phyloP scores from a whole-genome alignment of 495 filamentous ascomycete genomes.

The Neurospora tetraspora region DNA sequence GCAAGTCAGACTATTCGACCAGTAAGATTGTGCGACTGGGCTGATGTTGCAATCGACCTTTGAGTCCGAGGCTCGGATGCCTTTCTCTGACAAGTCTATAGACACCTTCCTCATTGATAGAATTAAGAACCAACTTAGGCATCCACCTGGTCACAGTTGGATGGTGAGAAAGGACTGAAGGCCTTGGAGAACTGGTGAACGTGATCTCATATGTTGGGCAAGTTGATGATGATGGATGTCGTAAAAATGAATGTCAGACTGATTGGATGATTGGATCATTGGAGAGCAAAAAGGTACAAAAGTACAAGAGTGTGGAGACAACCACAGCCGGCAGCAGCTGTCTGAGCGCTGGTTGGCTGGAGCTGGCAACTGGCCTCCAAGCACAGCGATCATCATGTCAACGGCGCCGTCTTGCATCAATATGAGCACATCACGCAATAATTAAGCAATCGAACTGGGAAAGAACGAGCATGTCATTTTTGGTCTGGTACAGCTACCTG shows the following conservation, averaged over 20 bases:
- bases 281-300: neutral
- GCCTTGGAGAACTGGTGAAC: too few relatives aligned
- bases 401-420: too few relatives aligned
- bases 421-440: too few relatives aligned
- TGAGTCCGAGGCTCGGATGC: neutral
- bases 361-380: neutral
- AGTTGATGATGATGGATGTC: too few relatives aligned
- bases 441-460: neutral
- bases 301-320: neutral
- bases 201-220: too few relatives aligned
- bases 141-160: neutral
- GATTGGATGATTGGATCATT: too few relatives aligned
- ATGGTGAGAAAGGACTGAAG: neutral
- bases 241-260: too few relatives aligned
- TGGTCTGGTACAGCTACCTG: neutral
- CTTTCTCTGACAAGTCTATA: neutral
- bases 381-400: neutral
- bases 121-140: neutral
- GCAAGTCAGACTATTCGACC: neutral
- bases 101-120: neutral
- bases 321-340: neutral
- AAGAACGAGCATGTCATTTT: neutral
- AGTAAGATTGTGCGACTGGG: neutral
- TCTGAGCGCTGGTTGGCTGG: neutral
- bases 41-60: neutral